Base-by-base conservation (phyloP, 352 stramenopile genomes). In the Phytophthora pinifolia region DNA sequence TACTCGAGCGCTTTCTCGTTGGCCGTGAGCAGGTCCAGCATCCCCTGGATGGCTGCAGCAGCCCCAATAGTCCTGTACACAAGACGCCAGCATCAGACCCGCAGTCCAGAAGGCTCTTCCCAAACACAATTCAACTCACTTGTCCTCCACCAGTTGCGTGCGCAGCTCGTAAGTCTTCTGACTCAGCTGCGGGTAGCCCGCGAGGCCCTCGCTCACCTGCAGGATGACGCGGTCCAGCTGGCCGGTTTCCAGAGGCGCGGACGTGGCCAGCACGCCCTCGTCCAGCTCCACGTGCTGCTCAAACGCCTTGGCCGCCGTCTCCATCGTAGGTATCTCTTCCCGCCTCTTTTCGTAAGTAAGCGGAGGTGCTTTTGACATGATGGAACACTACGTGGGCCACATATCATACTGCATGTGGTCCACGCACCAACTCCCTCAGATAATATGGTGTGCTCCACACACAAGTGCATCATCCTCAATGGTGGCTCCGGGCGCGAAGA, bases 251-350 rank as follows among this genome's bases (percentile, higher is more conserved):
- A 90, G 64, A 35, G 76, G 74, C 46, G 76, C 74, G 6, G 78
- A 83, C 29, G 80, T 88, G 39, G 74, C 77, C 47, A 90, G 54
- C 42, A 90, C 70, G 43, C 70, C 70, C 33, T 88, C 78, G 49
- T 86, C 78, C 43, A 88, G 42, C 65, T 76, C 72, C 56, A 90
- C 80, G 62, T 88, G 72, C 46, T 66, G 54, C 52, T 83, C 74
- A 43, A 90, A 90, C 31, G 46, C 62, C 36, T 70, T 76, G 14
- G 62, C 67, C 20, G 43, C 54, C 27, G 50, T 46, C 59, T 72
- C 58, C 70, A 72, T 73, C 38, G 9, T 18, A 31, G 17, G 34
- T 46, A 20, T 45, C 35, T 27, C 48, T 59, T 45, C 42, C 32
- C 49, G 42, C 41, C 10, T 46, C 18, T 46, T 47, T 44, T 47